Evolutionary conservation across 306 rosid genomes (phyloP), one percentile per base, ranked within the genome.

Genomic region (Medicago ruthenica): DNA sequence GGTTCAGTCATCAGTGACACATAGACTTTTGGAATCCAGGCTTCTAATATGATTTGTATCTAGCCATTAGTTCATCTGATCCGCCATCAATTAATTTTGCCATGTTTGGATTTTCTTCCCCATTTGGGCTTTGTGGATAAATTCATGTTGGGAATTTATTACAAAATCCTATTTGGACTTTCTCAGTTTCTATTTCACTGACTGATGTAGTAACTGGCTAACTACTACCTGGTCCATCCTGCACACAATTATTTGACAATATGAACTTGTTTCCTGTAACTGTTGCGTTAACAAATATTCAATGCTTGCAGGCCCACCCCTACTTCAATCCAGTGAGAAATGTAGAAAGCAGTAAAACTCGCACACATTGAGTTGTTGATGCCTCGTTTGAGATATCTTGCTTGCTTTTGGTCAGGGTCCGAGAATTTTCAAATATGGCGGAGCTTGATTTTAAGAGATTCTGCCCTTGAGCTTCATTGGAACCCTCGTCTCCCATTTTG

Each of bases 271-370:
- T 39, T 42, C 17, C 10, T 65, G 18, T 40, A 58, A 72, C n/a
- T 18, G 51, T 73, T 57, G 16, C 3, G 7, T 36, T 21, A 73
- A 68, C 14, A 37, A 34, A 34, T 64, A 7, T 48, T 71, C 34
- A 9, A 65, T 84, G 76, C 74, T 62, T 84, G 87, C 96, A 92
- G 98, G 89, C 83, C 76, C 98, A 92, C 84, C 92, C 98, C 24
- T 92, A 87, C 77, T 92, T 92, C 83, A 86, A 78, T 74, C 92
- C 96, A 5, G 72, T 92, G 39, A 86, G 94, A 81, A 90, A 80
- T 76, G 92, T 91, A 8, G 96, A 92, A 87, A 90, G 91, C 85
- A 88, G 96, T 71, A 78, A 90, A 85, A 77, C 80, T 80, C 96
- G 89, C 40, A 31, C 79, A 72, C 93, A 84, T 51, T 68, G 79